phyloP scores from a whole-genome alignment of 768 basidiomycete species.

The Phlebiopsis gigantea region DNA sequence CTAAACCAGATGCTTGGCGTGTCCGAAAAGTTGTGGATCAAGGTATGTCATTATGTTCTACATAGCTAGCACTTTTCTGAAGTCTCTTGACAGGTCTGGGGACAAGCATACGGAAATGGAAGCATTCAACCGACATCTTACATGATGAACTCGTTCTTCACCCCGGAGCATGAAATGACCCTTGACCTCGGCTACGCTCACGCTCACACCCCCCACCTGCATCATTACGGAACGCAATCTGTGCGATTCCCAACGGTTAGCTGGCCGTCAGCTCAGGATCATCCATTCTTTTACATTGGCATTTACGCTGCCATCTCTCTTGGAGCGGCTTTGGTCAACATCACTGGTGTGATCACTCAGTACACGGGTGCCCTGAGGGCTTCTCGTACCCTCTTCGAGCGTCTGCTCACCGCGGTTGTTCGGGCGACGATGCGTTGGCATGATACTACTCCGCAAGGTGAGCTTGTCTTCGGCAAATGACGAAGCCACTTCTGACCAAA shows the following conservation, averaged over 20 bases:
- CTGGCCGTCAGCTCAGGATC: slow-evolving; percentile 45
- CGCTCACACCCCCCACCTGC: slow-evolving; percentile 17
- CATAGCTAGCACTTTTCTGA: background rate
- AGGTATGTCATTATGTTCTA: slow-evolving; percentile 30
- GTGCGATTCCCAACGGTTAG: background rate
- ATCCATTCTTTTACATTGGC: slow-evolving; percentile 69
- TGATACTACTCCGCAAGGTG: slow-evolving; percentile 78
- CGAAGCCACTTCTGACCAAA: background rate
- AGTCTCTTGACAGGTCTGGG: slow-evolving; percentile 46
- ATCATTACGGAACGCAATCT: slow-evolving; percentile 6
- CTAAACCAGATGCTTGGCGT: slow-evolving; percentile 46
- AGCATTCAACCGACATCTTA: slow-evolving; percentile 9
- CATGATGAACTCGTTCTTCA: slow-evolving; percentile 17
- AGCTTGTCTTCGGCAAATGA: background rate
- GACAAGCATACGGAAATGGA: slow-evolving; percentile 46
- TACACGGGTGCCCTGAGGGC: slow-evolving; percentile 51
- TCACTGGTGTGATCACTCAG: slow-evolving; percentile 46
- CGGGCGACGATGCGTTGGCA: slow-evolving; percentile 82
- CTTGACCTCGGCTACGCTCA: slow-evolving; percentile 20
- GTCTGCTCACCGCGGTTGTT: slow-evolving; percentile 64
- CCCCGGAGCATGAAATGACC: slow-evolving; percentile 22
- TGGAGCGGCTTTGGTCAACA: slow-evolving; percentile 38
- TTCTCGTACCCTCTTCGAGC: slow-evolving; percentile 34
- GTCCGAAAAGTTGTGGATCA: slow-evolving; percentile 72
- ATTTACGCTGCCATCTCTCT: slow-evolving; percentile 62